phyloP scores from a whole-genome alignment of 495 filamentous ascomycete species.

The Neurospora terricola region DNA sequence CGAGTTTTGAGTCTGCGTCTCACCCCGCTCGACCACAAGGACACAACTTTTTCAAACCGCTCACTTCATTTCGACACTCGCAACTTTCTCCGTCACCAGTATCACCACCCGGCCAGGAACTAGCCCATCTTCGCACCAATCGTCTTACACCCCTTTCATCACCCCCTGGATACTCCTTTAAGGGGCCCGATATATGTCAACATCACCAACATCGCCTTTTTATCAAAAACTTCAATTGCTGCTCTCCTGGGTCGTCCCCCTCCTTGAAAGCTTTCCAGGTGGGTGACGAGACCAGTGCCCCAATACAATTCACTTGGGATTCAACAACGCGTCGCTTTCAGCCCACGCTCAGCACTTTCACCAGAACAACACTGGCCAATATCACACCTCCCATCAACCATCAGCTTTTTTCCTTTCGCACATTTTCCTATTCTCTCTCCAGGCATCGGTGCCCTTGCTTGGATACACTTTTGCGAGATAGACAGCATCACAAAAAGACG shows the following conservation, averaged over 20 bases:
- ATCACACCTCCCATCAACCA: background rate
- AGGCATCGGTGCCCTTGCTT: background rate
- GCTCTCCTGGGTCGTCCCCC: background rate
- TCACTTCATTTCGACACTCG: background rate
- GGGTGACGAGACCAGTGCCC: background rate
- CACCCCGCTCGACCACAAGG: constrained; percentile 19
- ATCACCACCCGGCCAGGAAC: constrained; percentile 11
- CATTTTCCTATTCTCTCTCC: background rate
- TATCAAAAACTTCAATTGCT: background rate
- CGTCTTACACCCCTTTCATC: constrained; percentile 15
- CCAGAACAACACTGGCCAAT: background rate
- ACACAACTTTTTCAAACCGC: constrained; percentile 6
- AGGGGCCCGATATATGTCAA: background rate
- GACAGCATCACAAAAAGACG: background rate
- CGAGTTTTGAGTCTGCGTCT: constrained; percentile 1
- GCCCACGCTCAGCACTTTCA: background rate
- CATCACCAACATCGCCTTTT: background rate
- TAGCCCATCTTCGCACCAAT: constrained; percentile 18
- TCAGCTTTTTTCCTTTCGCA: background rate
- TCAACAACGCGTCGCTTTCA: background rate
- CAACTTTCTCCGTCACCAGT: constrained; percentile 17
- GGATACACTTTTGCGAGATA: background rate
- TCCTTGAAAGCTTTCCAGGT: background rate
- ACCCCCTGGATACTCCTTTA: background rate
- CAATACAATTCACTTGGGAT: background rate